Percentiles rank a stretch among this genome's conserved stretches.
Evolutionary conservation across 2,329 filamentous ascomycete genomes (phyloP).

Genomic region (Paecilomyces dactylethromorphus): DNA sequence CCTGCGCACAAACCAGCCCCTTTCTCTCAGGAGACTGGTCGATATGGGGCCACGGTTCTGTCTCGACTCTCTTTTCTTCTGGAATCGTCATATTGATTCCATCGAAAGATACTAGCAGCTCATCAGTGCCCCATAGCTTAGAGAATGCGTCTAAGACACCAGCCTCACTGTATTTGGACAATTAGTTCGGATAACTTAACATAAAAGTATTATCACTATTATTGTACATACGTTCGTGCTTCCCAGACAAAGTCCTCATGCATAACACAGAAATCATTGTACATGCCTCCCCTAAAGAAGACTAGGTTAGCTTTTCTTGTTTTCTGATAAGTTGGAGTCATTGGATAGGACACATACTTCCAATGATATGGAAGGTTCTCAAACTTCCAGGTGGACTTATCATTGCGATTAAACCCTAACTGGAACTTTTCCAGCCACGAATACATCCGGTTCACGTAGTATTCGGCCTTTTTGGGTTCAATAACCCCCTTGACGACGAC

Average conservation of each 20-base stretch:
- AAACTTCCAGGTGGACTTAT: conserved; percentile 32
- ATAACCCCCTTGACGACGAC: not conserved
- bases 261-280: conserved; percentile 24
- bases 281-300: conserved; percentile 25
- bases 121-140: conserved; percentile 28
- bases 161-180: conserved; percentile 21
- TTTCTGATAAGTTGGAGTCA: too few relatives aligned
- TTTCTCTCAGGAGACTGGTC: conserved; percentile 35
- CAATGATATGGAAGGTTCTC: conserved; percentile 36
- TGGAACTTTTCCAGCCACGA: conserved; percentile 36
- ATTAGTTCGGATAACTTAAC: not conserved
- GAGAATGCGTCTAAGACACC: conserved; percentile 31
- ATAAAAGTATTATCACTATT: not conserved
- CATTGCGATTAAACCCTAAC: conserved; percentile 29
- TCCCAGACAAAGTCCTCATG: conserved; percentile 40
- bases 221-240: conserved; percentile 16
- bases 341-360: too few relatives aligned
- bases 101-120: conserved; percentile 13
- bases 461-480: not conserved
- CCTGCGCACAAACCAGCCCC: conserved; percentile 31
- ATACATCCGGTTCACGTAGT: conserved; percentile 13
- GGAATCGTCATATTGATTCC: conserved; percentile 13
- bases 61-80: conserved; percentile 19
- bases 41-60: conserved; percentile 37
- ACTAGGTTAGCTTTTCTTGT: too few relatives aligned